Base-by-base conservation (phyloP, 352 stramenopile species). In the Globisporangium irregulare region DNA sequence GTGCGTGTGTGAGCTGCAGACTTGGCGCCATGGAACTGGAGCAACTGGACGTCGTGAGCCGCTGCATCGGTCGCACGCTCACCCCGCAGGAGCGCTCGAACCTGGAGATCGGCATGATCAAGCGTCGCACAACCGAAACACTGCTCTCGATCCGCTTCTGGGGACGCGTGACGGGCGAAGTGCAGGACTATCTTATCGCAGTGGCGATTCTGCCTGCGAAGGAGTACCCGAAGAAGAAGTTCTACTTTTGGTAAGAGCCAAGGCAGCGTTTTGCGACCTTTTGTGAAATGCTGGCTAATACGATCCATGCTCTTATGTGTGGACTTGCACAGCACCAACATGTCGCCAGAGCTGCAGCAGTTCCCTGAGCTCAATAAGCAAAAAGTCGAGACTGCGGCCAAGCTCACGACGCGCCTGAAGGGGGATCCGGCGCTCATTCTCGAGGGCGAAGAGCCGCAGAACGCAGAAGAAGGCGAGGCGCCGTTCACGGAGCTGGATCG, bases 201-300 rank as follows among this genome's bases (percentile, higher is more conserved):
- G 82, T 92, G 27, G 86, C 77, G 6, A 63, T 90, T 10, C 69
- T 92, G 24, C 59, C 80, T 0, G 74, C 67, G n/a, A 84, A 89
- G 24, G 81, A 89, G 62, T 91, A 89, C 43, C 84, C 83, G 15
- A 89, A 80, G 68, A 94, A 93, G 67, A 94, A 94, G 51, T 94
- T 92, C 41, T 94, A 92, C 83, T 94, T 93, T 43, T 94, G 83
- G 84, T 91, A 25, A 20, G 18, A 10, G 18, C 2, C 18, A 51
- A 20, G 7, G 18, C 18, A 6, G 5, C 34, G 9, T 12, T 7
- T 56, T 36, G 20, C 15, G 0, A 25, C 8, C 53, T 14, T 43
- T 25, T 18, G 27, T 59, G 15, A 32, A 32, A 24, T 68, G 18
- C 29, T 18, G 18, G 3, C 34, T 59, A 27, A 62, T 38, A 3